phyloP scores from a whole-genome alignment of 2,329 filamentous ascomycete genomes.

The Botrytis deweyae region DNA sequence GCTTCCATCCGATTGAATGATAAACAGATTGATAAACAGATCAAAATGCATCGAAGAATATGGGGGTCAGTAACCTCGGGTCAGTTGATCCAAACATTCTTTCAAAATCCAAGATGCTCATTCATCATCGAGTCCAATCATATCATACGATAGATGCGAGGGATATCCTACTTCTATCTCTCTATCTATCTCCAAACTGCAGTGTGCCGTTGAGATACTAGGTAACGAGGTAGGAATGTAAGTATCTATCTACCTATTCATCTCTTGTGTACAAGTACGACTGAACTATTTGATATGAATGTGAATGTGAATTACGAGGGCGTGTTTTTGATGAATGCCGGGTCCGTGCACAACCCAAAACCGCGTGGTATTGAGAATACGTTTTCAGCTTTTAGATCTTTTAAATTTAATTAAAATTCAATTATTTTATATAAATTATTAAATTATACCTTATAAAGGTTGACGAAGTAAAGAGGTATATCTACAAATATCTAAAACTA shows the following conservation, averaged over 20 bases:
- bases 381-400: too few species aligned
- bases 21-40: too few species aligned
- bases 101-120: not conserved
- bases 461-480: too few species aligned
- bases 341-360: too few species aligned
- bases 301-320: too few species aligned
- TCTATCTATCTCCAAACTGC: not conserved
- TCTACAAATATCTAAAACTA: too few species aligned
- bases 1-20: constrained; percentile 17
- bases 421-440: too few species aligned
- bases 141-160: not conserved
- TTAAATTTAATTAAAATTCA: too few species aligned
- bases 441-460: too few species aligned
- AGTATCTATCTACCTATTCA: not conserved
- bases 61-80: not conserved
- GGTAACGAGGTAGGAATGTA: not conserved
- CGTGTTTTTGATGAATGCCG: too few species aligned
- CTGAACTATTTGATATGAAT: not conserved
- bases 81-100: constrained; percentile 15
- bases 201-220: constrained; percentile 6
- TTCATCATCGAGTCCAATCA: not conserved
- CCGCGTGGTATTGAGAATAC: too few species aligned
- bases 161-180: not conserved
- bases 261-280: not conserved
- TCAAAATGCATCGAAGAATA: not conserved